These are phyloP conservation scores for Zelonia costaricensis DNA, from an alignment of 208 protist species.

Conservation along the genomic window DNA sequence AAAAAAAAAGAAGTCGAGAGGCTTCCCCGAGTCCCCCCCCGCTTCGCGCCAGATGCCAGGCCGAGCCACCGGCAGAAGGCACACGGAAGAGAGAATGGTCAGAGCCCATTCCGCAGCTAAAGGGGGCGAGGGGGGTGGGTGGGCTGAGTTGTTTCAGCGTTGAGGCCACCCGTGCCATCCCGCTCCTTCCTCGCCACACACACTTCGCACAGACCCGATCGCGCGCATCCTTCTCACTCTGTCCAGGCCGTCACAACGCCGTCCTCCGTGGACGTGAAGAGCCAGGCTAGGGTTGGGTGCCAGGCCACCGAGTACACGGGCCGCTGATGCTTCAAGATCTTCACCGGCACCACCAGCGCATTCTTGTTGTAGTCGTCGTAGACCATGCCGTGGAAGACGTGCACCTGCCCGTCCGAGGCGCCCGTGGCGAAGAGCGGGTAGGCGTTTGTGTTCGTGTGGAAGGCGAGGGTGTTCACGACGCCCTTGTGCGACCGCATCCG, in stretches of 20 bases:
- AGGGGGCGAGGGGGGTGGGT: too few species aligned
- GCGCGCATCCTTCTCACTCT: too few species aligned
- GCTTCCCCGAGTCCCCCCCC: too few species aligned
- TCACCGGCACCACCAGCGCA: slow-evolving; percentile 99
- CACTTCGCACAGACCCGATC: too few species aligned
- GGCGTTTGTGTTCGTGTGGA: slow-evolving; percentile 84
- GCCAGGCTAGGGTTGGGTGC: slow-evolving; percentile 99
- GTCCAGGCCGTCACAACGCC: slow-evolving; percentile 93
- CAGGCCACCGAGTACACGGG: slow-evolving; percentile 93
- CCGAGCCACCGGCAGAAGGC: too few species aligned
- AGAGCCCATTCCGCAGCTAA: too few species aligned
- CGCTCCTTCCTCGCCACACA: too few species aligned
- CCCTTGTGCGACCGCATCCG: slow-evolving; percentile 95
- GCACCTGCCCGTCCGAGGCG: slow-evolving; percentile 95
- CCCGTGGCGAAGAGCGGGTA: slow-evolving; percentile 98
- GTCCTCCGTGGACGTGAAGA: slow-evolving; percentile 98
- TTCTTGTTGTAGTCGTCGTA: slow-evolving; percentile 98
- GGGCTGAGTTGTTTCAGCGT: too few species aligned
- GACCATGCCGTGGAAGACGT: slow-evolving; percentile 96
- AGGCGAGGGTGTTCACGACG: slow-evolving; percentile 93
- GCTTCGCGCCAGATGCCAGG: too few species aligned
- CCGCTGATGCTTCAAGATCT: slow-evolving; percentile 96
- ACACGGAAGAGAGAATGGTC: too few species aligned
- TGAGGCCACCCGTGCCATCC: too few species aligned
- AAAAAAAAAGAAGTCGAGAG: too few species aligned